Percentiles rank a stretch among this genome's conserved stretches.
phyloP scores from a whole-genome alignment of 768 basidiomycete genomes.

The Floccularia luteovirens region DNA sequence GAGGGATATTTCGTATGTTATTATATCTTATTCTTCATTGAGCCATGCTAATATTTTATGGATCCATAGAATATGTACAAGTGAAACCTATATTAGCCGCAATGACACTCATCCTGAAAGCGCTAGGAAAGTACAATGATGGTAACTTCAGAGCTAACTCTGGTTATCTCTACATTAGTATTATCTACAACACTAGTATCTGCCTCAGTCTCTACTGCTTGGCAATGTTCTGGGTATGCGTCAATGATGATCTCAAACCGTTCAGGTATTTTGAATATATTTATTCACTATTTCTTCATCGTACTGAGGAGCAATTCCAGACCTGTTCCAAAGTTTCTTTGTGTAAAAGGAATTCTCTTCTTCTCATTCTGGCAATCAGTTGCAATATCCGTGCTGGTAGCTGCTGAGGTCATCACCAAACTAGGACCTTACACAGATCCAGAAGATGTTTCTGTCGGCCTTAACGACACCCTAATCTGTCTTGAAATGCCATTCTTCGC shows the following conservation, averaged over 20 bases:
- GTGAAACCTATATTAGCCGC: slow-evolving; percentile 87
- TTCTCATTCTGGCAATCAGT: slow-evolving; percentile 98
- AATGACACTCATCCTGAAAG: slow-evolving; percentile 81
- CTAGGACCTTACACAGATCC: slow-evolving; percentile 85
- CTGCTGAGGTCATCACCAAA: slow-evolving; percentile 63
- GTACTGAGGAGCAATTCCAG: slow-evolving; percentile 24
- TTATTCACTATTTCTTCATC: neutral
- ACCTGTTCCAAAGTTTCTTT: slow-evolving; percentile 95
- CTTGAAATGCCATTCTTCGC: slow-evolving; percentile 98
- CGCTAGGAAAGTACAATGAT: slow-evolving; percentile 80
- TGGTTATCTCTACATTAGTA: slow-evolving; percentile 86
- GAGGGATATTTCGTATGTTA: slow-evolving; percentile 82
- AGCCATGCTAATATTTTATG: slow-evolving; percentile 1
- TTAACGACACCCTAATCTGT: slow-evolving; percentile 89
- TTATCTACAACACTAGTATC: slow-evolving; percentile 81
- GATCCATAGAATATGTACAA: slow-evolving; percentile 94
- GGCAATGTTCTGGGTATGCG: slow-evolving; percentile 95
- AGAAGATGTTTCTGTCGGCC: slow-evolving; percentile 84
- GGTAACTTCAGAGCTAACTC: slow-evolving; percentile 79
- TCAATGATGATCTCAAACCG: slow-evolving; percentile 81
- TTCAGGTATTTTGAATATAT: slow-evolving; percentile 51
- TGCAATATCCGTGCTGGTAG: slow-evolving; percentile 81
- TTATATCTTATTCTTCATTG: neutral
- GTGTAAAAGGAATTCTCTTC: slow-evolving; percentile 97
- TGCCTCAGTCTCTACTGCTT: slow-evolving; percentile 82